Evolutionary conservation across 164 flowering plant species (phyloP).

Genomic region (Euptelea pleiosperma): DNA sequence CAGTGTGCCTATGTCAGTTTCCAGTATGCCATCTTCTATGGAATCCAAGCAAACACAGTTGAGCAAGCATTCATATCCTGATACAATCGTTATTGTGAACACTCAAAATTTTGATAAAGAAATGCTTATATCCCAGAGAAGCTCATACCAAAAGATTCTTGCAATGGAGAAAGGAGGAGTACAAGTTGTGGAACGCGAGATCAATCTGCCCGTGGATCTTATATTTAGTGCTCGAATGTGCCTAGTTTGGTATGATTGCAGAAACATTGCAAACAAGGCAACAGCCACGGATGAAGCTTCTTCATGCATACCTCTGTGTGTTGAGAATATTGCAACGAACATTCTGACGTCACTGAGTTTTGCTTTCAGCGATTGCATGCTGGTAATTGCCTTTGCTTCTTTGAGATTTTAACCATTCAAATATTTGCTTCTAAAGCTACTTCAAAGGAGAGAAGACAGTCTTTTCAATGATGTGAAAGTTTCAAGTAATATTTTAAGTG

Average conservation of each 20-base stretch:
- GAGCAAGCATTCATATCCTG: constrained; percentile 31
- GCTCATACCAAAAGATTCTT: constrained; percentile 81
- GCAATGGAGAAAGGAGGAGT: constrained; percentile 75
- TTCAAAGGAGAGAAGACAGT: too few relatives aligned
- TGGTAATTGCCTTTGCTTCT: constrained; percentile 50
- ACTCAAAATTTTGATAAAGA: constrained; percentile 67
- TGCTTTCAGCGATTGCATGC: constrained; percentile 69
- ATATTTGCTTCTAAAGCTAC: too few relatives aligned
- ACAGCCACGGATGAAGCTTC: constrained; percentile 45
- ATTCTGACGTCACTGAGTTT: constrained; percentile 77
- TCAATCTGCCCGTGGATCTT: constrained; percentile 71
- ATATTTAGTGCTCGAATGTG: constrained; percentile 68
- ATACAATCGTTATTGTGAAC: constrained; percentile 58
- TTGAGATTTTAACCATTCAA: not conserved
- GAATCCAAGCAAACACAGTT: constrained; percentile 23
- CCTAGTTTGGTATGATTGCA: constrained; percentile 76
- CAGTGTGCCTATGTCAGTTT: constrained; percentile 24
- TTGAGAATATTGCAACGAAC: constrained; percentile 78
- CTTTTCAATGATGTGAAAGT: too few relatives aligned
- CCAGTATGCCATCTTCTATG: constrained; percentile 12
- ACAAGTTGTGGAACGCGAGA: constrained; percentile 90
- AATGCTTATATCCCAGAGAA: constrained; percentile 81
- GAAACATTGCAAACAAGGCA: constrained; percentile 51
- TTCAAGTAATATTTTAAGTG: too few relatives aligned
- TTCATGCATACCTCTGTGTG: constrained; percentile 49